Percentiles rank a stretch among this genome's conserved stretches.
phyloP scores from a whole-genome alignment of 2,329 filamentous ascomycete genomes.

The Geosmithia morbida region DNA sequence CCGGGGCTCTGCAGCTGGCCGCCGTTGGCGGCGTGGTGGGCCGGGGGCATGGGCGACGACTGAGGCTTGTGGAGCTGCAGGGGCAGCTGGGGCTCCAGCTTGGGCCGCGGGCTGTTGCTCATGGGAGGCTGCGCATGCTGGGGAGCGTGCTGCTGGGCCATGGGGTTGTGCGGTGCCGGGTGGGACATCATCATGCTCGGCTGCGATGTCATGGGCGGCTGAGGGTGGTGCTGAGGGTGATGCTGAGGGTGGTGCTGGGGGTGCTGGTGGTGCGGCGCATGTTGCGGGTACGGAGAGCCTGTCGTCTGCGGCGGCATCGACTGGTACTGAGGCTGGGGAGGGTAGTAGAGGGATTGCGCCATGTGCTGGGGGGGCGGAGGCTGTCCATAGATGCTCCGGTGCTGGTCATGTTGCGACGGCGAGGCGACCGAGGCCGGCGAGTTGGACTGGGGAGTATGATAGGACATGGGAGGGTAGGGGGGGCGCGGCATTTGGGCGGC shows the following conservation, averaged over 20 bases:
- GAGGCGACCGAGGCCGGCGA: slow-evolving; percentile 89
- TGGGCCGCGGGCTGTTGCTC: slow-evolving; percentile 46
- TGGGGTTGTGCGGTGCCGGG: slow-evolving; percentile 38
- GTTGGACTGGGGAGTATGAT: slow-evolving; percentile 90
- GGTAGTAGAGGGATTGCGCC: slow-evolving; percentile 69
- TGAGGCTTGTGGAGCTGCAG: slow-evolving; percentile 45
- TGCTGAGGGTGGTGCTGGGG: slow-evolving; percentile 25
- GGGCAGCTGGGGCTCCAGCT: slow-evolving; percentile 48
- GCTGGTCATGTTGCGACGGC: slow-evolving; percentile 76
- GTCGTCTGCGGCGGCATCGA: slow-evolving; percentile 50
- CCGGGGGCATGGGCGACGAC: slow-evolving; percentile 23
- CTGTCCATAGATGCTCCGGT: slow-evolving; percentile 74
- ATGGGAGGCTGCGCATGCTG: slow-evolving; percentile 40
- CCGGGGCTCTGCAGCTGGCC: slow-evolving; percentile 23
- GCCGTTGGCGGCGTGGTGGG: slow-evolving; percentile 21
- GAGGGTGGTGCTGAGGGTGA: slow-evolving; percentile 28
- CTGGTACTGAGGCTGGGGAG: slow-evolving; percentile 43
- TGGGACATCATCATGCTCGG: slow-evolving; percentile 55
- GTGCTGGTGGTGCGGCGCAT: slow-evolving; percentile 18
- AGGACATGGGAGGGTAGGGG: slow-evolving; percentile 75
- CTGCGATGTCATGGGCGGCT: slow-evolving; percentile 48
- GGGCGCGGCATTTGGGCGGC: slow-evolving; percentile 55
- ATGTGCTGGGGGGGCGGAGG: slow-evolving; percentile 58
- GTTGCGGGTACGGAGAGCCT: slow-evolving; percentile 47
- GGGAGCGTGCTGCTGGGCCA: slow-evolving; percentile 38